Conservation (phyloP, 2,329 filamentous ascomycete genomes). For the Colletotrichum sojae region DNA sequence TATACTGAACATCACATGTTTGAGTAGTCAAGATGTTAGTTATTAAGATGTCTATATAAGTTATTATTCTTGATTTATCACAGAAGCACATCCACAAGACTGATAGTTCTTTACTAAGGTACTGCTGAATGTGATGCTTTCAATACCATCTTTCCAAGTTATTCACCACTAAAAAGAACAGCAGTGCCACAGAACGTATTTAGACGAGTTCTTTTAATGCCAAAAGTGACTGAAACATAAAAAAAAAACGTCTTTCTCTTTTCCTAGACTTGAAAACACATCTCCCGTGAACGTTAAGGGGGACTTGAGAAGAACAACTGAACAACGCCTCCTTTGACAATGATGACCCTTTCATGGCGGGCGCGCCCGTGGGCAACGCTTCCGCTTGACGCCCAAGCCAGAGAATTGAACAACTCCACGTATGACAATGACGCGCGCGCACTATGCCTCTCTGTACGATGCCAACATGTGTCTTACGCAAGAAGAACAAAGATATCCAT, state of each 20-base stretch:
- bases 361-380: constrained; percentile 40
- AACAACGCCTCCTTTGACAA: not conserved
- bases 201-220: too few relatives aligned
- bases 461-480: constrained; percentile 17
- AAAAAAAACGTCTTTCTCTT: constrained; percentile 12
- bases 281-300: constrained; percentile 27
- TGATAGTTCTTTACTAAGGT: too few relatives aligned
- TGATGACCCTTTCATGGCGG: constrained; percentile 30
- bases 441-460: constrained; percentile 31
- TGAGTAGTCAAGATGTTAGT: too few relatives aligned
- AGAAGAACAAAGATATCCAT: constrained; percentile 8
- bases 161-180: not conserved
- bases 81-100: too few relatives aligned
- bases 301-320: constrained; percentile 2
- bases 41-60: too few relatives aligned
- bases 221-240: not conserved
- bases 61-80: too few relatives aligned
- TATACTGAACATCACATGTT: too few relatives aligned
- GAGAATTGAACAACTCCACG: constrained; percentile 41
- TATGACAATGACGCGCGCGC: constrained; percentile 35
- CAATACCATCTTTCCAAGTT: too few relatives aligned
- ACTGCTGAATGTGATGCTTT: too few relatives aligned
- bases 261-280: constrained; percentile 19
- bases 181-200: too few relatives aligned
- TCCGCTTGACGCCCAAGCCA: constrained; percentile 38